Conservation (phyloP, 176 grass and related monocot species). For the Chrysopogon serrulatus region DNA sequence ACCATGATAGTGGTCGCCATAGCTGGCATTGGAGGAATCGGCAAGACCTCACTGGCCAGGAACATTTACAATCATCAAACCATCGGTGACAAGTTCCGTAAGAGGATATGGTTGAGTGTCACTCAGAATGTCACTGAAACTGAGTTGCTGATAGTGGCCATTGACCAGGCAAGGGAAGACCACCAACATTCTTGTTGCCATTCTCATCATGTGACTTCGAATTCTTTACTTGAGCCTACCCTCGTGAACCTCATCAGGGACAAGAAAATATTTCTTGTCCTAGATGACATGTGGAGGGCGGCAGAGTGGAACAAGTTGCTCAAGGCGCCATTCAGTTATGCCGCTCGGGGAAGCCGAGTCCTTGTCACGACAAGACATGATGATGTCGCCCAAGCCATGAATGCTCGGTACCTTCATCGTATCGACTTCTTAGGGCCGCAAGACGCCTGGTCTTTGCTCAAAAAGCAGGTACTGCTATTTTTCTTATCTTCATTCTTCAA, state of each 20-base stretch:
- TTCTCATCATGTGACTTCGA: neutral
- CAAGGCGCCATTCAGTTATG: neutral
- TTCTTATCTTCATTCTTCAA: too few relatives aligned
- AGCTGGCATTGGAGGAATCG: constrained; percentile 4
- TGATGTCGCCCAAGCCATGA: neutral
- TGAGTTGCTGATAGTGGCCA: neutral
- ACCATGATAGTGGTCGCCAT: constrained; percentile 20
- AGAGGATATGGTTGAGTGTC: neutral
- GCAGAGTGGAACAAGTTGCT: neutral
- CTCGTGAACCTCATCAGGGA: neutral
- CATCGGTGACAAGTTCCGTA: neutral
- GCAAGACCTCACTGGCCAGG: constrained; percentile 27
- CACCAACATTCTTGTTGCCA: too few relatives aligned
- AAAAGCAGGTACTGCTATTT: neutral
- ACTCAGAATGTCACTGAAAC: neutral
- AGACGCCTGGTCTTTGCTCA: neutral
- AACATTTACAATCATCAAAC: constrained; percentile 8
- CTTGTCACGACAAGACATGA: constrained; percentile 22
- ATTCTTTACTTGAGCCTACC: neutral
- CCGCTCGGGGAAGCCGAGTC: neutral
- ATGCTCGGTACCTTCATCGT: neutral
- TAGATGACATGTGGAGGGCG: constrained; percentile 33
- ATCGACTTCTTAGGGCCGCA: neutral
- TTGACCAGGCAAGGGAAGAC: neutral
- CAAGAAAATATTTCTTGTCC: constrained; percentile 25